phyloP scores from a whole-genome alignment of 805 yeast genomes.

The Peterozyma xylosa region DNA sequence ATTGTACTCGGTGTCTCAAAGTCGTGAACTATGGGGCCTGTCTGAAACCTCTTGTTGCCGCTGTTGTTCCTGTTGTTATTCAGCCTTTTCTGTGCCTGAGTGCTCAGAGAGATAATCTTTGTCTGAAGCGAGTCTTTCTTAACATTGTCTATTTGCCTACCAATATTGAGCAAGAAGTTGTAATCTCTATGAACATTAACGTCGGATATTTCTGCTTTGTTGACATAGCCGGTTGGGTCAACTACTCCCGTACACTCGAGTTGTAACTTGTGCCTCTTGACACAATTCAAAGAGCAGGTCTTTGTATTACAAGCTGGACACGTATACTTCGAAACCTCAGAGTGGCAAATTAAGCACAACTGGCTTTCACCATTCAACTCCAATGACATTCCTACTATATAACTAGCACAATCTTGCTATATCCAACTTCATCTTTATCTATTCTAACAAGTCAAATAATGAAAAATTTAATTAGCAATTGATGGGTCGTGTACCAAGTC shows the following conservation, averaged over 20 bases:
- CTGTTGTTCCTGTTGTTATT: constrained; percentile 11
- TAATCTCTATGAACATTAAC: constrained; percentile 73
- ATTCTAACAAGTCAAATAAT: too few relatives aligned
- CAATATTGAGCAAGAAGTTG: constrained; percentile 56
- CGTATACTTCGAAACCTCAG: constrained; percentile 46
- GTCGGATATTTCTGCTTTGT: constrained; percentile 36
- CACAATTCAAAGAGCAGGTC: constrained; percentile 71
- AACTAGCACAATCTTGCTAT: too few relatives aligned
- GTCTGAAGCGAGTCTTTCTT: constrained; percentile 36
- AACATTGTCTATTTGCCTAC: constrained; percentile 52
- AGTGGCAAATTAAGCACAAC: constrained; percentile 40
- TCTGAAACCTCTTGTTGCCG: constrained; percentile 8
- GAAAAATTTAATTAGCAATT: too few relatives aligned
- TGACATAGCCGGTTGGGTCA: constrained; percentile 52
- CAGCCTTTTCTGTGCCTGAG: constrained; percentile 1
- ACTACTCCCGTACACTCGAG: constrained; percentile 59
- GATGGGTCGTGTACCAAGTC: too few relatives aligned
- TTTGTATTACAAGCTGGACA: constrained; percentile 71
- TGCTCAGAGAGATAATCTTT: constrained; percentile 4
- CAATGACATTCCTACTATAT: too few relatives aligned
- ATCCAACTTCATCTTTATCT: too few relatives aligned
- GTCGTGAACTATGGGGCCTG: background rate
- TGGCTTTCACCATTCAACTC: background rate
- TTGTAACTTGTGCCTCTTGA: constrained; percentile 57
- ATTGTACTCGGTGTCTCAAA: constrained; percentile 15